A percentile compares a stretch with the other conserved stretches of the same genome.
Conservation (phyloP, 2,329 filamentous ascomycete species). For the Teratosphaeria gauchensis region DNA sequence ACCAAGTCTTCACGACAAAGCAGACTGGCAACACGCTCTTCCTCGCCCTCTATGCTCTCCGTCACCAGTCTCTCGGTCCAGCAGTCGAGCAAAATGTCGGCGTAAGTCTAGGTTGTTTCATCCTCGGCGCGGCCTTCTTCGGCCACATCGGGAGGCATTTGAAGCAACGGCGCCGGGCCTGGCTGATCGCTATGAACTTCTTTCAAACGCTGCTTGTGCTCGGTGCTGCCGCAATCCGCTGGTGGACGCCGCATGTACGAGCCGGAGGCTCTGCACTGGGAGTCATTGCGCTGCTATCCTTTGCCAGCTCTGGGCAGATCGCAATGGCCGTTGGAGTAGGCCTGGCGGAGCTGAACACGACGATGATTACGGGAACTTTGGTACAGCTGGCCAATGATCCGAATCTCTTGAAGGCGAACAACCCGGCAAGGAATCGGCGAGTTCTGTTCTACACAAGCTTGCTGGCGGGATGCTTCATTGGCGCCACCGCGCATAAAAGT, state of each 20-base stretch:
- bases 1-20: conserved; percentile 54
- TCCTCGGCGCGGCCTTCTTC: conserved; percentile 45
- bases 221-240: conserved; percentile 38
- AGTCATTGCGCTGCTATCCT: conserved; percentile 41
- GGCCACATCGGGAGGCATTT: conserved; percentile 49
- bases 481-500: conserved; percentile 39
- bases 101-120: conserved; percentile 46
- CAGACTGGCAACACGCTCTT: conserved; percentile 58
- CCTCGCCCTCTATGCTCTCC: conserved; percentile 36
- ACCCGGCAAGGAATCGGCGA: conserved; percentile 43
- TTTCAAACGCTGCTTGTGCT: conserved; percentile 49
- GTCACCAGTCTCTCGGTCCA: background rate
- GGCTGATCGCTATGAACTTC: conserved; percentile 46
- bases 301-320: conserved; percentile 50
- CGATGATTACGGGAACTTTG: conserved; percentile 56
- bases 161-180: conserved; percentile 42
- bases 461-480: conserved; percentile 41
- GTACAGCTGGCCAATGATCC: conserved; percentile 51
- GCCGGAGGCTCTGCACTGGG: background rate
- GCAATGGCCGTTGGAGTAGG: conserved; percentile 46
- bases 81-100: conserved; percentile 40
- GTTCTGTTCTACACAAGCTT: conserved; percentile 42
- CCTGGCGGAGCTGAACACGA: conserved; percentile 54
- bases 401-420: conserved; percentile 37
- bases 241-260: background rate